Evolutionary conservation across 768 basidiomycete genomes (phyloP).

Genomic region (Amanita muscaria): DNA sequence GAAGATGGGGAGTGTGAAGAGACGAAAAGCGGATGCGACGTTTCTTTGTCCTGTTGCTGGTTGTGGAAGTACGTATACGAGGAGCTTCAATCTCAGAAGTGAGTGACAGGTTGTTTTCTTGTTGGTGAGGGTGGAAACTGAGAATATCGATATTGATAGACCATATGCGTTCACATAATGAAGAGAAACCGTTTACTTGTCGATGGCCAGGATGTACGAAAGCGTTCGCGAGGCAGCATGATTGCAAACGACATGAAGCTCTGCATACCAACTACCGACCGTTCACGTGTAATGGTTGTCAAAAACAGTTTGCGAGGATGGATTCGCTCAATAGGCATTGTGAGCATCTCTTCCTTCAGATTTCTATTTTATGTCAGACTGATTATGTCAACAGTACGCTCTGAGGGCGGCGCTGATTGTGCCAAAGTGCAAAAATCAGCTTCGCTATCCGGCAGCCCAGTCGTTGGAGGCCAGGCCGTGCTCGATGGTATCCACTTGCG

Average conservation of each 20-base stretch:
- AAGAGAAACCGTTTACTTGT: conserved; percentile 92
- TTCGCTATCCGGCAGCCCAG: background rate
- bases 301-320: conserved; percentile 89
- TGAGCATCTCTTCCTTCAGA: conserved; percentile 40
- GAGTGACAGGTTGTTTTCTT: no score
- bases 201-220: conserved; percentile 93
- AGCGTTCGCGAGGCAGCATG: conserved; percentile 90
- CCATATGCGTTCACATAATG: conserved; percentile 91
- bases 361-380: background rate
- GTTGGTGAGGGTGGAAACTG: no score
- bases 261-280: conserved; percentile 89
- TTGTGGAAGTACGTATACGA: conserved; percentile 82
- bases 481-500: background rate
- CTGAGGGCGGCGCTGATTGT: conserved; percentile 79
- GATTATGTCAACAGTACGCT: conserved; percentile 44
- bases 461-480: background rate
- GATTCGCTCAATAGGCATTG: conserved; percentile 92
- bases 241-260: conserved; percentile 94
- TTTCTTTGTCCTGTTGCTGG: conserved; percentile 78
- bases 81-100: conserved; percentile 92
- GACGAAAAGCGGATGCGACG: conserved; percentile 83
- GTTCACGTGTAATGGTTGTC: conserved; percentile 88
- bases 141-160: conserved; percentile 36
- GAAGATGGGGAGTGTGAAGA: conserved; percentile 73
- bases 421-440: conserved; percentile 27